Evolutionary conservation across 1,284 basidiomycete species (phyloP).

Genomic region (Coriolopsis trogii): DNA sequence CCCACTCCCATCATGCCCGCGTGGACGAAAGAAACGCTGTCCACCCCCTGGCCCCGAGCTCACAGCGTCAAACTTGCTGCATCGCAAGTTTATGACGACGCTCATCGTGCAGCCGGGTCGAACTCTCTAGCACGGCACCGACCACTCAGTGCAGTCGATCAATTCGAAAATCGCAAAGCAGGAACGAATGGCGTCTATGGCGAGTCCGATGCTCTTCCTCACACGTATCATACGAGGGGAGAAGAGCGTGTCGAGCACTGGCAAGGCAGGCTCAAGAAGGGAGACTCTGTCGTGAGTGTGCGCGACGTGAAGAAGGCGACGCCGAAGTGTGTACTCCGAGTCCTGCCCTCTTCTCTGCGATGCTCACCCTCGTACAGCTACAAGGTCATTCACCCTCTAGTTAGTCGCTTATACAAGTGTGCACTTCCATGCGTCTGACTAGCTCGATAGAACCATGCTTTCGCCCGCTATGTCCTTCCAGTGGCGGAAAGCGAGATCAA

Average conservation of each 20-base stretch:
- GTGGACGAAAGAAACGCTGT: conserved; percentile 13
- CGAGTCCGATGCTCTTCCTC: background rate
- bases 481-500: conserved; percentile 15
- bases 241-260: background rate
- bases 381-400: conserved; percentile 2
- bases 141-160: conserved; percentile 8
- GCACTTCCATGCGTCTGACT: background rate
- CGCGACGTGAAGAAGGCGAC: conserved; percentile 19
- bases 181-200: conserved; percentile 15
- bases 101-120: background rate
- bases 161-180: conserved; percentile 8
- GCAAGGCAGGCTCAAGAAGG: background rate
- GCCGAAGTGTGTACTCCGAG: conserved; percentile 12
- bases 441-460: conserved; percentile 15
- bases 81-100: conserved; percentile 7
- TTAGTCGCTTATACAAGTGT: background rate
- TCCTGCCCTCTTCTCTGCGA: background rate
- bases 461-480: conserved; percentile 20
- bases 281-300: conserved; percentile 9
- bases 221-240: background rate
- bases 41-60: conserved; percentile 8
- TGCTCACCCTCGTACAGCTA: background rate
- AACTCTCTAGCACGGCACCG: conserved; percentile 6
- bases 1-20: conserved; percentile 8
- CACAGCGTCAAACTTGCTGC: conserved; percentile 10